Base-by-base conservation (phyloP, 2,329 filamentous ascomycete species). In the Xylariaceae sp. region DNA sequence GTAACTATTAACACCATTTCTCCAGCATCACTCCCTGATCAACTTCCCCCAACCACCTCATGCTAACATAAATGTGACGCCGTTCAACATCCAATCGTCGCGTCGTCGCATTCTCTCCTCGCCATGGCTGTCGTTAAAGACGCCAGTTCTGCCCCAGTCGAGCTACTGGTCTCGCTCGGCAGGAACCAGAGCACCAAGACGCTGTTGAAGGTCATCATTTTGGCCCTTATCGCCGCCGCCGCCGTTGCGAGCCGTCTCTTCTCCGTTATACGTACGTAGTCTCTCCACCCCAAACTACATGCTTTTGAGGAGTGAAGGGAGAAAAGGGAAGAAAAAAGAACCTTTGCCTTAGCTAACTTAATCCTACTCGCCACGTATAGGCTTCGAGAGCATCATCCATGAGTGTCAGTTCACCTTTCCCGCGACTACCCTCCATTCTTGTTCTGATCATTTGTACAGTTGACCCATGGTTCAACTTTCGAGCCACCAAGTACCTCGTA, bases 381-480 rank as follows among this genome's bases (percentile, higher is more conserved):
- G 90, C 64, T 99, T 99, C 72, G 94, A 99, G 78, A 96, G 91
- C 78, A 99, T 99, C 70, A 99, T 99, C 70, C 94, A 99, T 82
- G 94, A 99, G 82, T 99, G 94, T 97, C 73, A 76, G 92, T 88
- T 70, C 63, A 71, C 29, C 47, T 26, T 36, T 26, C 43, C 39
- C 50, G 47, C 53, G 53, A 51, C 30, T 36, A 47, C 36, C n/a
- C 27, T 8, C n/a, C 21, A 24, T 6, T 20, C n/a, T 32, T 16
- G 1, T 32, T 18, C 39, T 15, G 13, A 18, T 32, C 35, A 37
- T 16, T 62, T 35, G 44, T 69, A 37, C 71, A 99, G 93, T 99
- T 77, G 94, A 99, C 77, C 94, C 94, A 29, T 99, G 94, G 94
- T 99, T 99, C 80, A 99, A 99, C 77, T 99, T 99, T 77, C 84